Percentiles rank a stretch among this genome's conserved stretches.
These are phyloP conservation scores for Cystofilobasidium ferigula DNA, from an alignment of 768 basidiomycete species.

Conservation along the genomic window DNA sequence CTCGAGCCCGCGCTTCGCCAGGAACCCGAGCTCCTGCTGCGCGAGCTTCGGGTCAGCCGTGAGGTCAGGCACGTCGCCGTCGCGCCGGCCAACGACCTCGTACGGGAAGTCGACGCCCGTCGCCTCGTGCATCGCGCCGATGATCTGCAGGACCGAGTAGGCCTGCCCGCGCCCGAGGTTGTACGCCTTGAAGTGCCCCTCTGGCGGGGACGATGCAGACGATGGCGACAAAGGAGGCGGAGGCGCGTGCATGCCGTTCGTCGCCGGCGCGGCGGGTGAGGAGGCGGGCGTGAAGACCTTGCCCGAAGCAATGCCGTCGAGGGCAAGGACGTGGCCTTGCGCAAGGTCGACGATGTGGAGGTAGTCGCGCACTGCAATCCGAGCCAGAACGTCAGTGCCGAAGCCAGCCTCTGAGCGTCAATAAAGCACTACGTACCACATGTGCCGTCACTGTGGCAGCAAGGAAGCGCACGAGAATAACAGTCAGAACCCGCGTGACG, in stretches of 20 bases:
- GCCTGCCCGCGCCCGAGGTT: constrained; percentile 92
- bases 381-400: no score
- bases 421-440: not conserved
- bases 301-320: constrained; percentile 56
- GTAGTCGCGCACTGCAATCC: constrained; percentile 34
- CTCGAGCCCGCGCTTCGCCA: constrained; percentile 65
- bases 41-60: constrained; percentile 88
- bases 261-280: not conserved
- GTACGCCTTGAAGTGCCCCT: constrained; percentile 72
- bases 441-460: constrained; percentile 14
- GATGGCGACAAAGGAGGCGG: not conserved
- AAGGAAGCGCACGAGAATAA: not conserved
- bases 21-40: constrained; percentile 84
- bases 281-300: constrained; percentile 14
- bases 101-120: constrained; percentile 79
- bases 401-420: no score
- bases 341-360: constrained; percentile 75
- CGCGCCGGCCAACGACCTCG: constrained; percentile 75
- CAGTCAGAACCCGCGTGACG: not conserved
- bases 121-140: constrained; percentile 85
- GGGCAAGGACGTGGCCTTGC: constrained; percentile 79
- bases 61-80: constrained; percentile 90
- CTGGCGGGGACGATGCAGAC: constrained; percentile 5
- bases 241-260: not conserved
- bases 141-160: constrained; percentile 83